A percentile compares a stretch with the other conserved stretches of the same genome.
Conservation (phyloP, 768 basidiomycete species). For the Agaricus bisporus region DNA sequence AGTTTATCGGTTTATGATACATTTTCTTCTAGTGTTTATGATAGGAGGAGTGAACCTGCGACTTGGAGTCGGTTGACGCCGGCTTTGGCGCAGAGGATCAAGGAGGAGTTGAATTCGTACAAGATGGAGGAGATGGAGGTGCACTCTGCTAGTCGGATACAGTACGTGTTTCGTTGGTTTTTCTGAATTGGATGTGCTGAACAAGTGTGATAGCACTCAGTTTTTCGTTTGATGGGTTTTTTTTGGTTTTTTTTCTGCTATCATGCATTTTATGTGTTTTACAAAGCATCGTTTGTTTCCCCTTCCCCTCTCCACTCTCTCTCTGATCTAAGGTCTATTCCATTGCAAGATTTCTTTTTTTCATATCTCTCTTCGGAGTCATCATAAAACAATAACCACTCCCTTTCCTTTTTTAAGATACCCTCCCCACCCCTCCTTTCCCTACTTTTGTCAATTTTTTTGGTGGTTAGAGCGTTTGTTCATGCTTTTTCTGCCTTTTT, state of each 20-base stretch:
- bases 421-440: background rate
- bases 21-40: constrained; percentile 88
- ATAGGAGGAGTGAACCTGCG: constrained; percentile 91
- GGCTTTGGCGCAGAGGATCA: constrained; percentile 90
- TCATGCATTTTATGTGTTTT: constrained; percentile 16
- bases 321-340: constrained; percentile 21
- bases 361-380: constrained; percentile 9
- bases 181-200: too few species aligned
- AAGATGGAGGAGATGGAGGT: constrained; percentile 99
- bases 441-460: too few species aligned
- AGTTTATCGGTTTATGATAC: constrained; percentile 96
- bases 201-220: too few species aligned
- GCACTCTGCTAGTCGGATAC: constrained; percentile 85
- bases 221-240: constrained; percentile 67
- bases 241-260: constrained; percentile 24
- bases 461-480: too few species aligned
- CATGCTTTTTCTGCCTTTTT: too few species aligned
- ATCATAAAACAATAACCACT: background rate
- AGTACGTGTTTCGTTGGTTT: constrained; percentile 46
- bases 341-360: constrained; percentile 13
- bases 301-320: constrained; percentile 15
- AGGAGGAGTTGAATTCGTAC: constrained; percentile 96
- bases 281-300: constrained; percentile 17
- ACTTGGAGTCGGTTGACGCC: constrained; percentile 97
- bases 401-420: background rate